Evolutionary conservation across 495 filamentous ascomycete genomes (phyloP).

Genomic region (Penicillium roqueforti): DNA sequence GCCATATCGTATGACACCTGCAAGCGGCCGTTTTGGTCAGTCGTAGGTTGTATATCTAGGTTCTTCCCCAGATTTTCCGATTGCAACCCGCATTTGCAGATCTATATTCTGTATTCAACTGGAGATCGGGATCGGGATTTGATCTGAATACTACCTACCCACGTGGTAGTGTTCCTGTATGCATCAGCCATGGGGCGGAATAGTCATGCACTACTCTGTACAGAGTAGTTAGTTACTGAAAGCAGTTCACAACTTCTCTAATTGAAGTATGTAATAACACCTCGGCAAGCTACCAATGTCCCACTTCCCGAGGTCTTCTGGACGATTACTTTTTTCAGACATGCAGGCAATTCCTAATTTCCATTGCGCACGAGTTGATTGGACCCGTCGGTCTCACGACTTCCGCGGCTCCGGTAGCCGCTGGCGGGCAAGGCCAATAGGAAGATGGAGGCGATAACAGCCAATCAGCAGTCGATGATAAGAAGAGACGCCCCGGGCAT

Average conservation of each 20-base stretch:
- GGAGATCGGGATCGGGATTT: too few relatives aligned
- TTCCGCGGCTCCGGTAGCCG: not conserved
- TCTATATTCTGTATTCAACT: too few relatives aligned
- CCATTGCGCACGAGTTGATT: not conserved
- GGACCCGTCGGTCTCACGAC: not conserved
- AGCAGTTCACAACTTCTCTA: too few relatives aligned
- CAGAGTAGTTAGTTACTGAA: too few relatives aligned
- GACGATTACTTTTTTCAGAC: not conserved
- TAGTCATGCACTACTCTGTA: too few relatives aligned
- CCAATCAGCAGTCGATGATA: conserved; percentile 3
- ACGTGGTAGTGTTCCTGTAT: too few relatives aligned
- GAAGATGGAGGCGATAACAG: not conserved
- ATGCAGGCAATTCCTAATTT: not conserved
- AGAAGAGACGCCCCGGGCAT: not conserved
- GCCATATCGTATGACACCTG: not conserved
- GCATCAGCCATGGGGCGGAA: too few relatives aligned
- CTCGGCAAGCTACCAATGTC: too few relatives aligned
- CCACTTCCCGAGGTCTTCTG: not conserved
- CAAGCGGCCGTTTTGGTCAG: not conserved
- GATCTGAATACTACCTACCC: too few relatives aligned
- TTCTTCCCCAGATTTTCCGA: not conserved
- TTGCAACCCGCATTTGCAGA: not conserved
- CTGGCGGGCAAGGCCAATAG: not conserved
- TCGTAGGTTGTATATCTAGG: not conserved
- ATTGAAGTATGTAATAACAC: too few relatives aligned